Base-by-base conservation (phyloP, 2,329 filamentous ascomycete species). In the Ophiostoma quercus region DNA sequence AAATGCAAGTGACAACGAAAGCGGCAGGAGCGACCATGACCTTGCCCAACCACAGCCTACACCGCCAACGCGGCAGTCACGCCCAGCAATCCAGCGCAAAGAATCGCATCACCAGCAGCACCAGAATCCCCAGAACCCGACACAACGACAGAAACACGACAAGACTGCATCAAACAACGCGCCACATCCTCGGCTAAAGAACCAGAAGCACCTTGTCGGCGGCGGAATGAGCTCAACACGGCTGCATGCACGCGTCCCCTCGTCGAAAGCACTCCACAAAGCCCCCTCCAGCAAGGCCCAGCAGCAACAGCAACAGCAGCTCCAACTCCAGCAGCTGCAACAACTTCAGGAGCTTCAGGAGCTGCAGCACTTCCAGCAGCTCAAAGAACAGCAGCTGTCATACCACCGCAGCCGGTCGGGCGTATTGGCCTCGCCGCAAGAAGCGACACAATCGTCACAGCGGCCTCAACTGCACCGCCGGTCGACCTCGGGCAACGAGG, bases 231-330 rank as follows among this genome's bases (percentile, higher is more conserved):
- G 75, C 71, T 79, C 71, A 25, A 72, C 80, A 63, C 82, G 84
- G 66, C 75, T 85, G 69, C 84, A 86, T 77, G 81, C 80, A 71
- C 83, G 85, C 73, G 82, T 83, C 16, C 81, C 84, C 25, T 85
- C 84, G 16, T 81, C 82, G 66, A 86, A 86, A 75, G 81, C 77
- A 37, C 77, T 85, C 71, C 82, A 84, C 74, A 84, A 84, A 71
- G 16, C 37, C 47, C 37, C 69, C 22, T 47, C 67, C 19, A 66
- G 11, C 57, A 69, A 76, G 72, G 54, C 76, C 54, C 66, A 69
- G 19, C 69, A 69, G 39, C 71, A 71, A 57, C 69, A 68, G 16
- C 68, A 68, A 37, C 71, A 70, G 16, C 68, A 60, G 41, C 65
- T 62, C 6, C 69, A 60, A 16, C 66, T 43, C 1, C 70, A 68